These are phyloP conservation scores for Chlorociboria aeruginascens DNA, from an alignment of 495 filamentous ascomycete species.

Conservation along the genomic window DNA sequence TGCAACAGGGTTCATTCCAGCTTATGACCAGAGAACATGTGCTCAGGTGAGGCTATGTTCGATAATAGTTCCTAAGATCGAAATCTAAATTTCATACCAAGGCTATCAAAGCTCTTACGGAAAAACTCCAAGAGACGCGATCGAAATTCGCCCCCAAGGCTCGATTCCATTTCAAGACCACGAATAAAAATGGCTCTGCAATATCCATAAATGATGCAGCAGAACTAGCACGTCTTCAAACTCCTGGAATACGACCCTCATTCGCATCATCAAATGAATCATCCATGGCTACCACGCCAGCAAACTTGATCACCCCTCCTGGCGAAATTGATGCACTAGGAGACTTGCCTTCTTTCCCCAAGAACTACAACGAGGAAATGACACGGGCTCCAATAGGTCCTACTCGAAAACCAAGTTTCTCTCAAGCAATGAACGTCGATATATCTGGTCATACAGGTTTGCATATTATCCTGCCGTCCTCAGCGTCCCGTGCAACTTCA, in stretches of 20 bases:
- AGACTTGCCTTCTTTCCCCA: constrained; percentile 21
- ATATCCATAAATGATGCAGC: constrained; percentile 46
- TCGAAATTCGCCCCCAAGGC: constrained; percentile 46
- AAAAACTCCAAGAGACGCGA: constrained; percentile 49
- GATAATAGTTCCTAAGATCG: too few relatives aligned
- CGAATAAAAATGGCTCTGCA: constrained; percentile 41
- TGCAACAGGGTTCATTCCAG: constrained; percentile 53
- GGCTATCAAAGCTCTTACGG: constrained; percentile 57
- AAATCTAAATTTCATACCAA: constrained; percentile 15
- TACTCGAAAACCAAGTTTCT: constrained; percentile 48
- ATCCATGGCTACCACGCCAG: constrained; percentile 39
- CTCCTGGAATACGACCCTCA: constrained; percentile 19
- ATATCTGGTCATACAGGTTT: constrained; percentile 48
- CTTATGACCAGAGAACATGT: constrained; percentile 68
- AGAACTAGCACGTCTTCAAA: constrained; percentile 33
- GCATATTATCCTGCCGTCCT: constrained; percentile 64
- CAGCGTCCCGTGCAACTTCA: constrained; percentile 51
- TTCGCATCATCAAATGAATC: constrained; percentile 33
- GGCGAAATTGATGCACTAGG: constrained; percentile 19
- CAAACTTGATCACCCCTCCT: constrained; percentile 37
- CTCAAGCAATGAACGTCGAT: constrained; percentile 43
- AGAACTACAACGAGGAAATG: constrained; percentile 41
- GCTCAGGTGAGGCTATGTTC: constrained; percentile 38
- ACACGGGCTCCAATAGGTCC: constrained; percentile 9
- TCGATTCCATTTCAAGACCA: constrained; percentile 63